Conservation (phyloP, 495 filamentous ascomycete species). For the Chaetomium tenue region DNA sequence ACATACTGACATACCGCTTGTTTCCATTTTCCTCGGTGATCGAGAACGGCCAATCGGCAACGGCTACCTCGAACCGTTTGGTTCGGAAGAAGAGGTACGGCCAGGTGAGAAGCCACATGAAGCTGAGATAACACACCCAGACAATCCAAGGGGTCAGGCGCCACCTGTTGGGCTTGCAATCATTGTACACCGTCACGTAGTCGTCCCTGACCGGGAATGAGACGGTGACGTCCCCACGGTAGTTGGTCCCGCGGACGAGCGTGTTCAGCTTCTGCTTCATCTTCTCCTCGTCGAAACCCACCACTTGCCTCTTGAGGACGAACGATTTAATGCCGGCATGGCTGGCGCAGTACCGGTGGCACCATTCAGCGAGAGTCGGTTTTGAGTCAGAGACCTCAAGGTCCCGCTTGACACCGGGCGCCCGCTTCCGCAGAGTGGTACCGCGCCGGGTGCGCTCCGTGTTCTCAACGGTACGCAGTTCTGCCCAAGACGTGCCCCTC, state of each 20-base stretch:
- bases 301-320: slow-evolving; percentile 48
- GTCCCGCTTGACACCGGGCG: slow-evolving; percentile 41
- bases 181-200: slow-evolving; percentile 54
- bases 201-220: slow-evolving; percentile 51
- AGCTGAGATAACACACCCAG: slow-evolving; percentile 59
- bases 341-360: slow-evolving; percentile 54
- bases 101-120: slow-evolving; percentile 63
- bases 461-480: slow-evolving; percentile 42
- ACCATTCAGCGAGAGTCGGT: slow-evolving; percentile 55
- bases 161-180: slow-evolving; percentile 55
- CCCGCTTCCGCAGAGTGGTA: slow-evolving; percentile 41
- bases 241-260: slow-evolving; percentile 57
- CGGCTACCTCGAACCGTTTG: slow-evolving; percentile 58
- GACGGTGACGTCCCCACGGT: slow-evolving; percentile 55
- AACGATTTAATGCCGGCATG: slow-evolving; percentile 52
- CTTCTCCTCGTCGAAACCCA: slow-evolving; percentile 50
- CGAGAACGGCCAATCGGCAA: slow-evolving; percentile 54
- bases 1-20: slow-evolving; percentile 47
- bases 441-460: slow-evolving; percentile 44
- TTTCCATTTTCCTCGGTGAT: slow-evolving; percentile 25
- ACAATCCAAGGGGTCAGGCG: slow-evolving; percentile 55
- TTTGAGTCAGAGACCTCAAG: slow-evolving; percentile 39
- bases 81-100: slow-evolving; percentile 62
- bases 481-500: slow-evolving; percentile 30
- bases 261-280: slow-evolving; percentile 45